Evolutionary conservation across 768 basidiomycete genomes (phyloP).

Genomic region (Russula compacta): DNA sequence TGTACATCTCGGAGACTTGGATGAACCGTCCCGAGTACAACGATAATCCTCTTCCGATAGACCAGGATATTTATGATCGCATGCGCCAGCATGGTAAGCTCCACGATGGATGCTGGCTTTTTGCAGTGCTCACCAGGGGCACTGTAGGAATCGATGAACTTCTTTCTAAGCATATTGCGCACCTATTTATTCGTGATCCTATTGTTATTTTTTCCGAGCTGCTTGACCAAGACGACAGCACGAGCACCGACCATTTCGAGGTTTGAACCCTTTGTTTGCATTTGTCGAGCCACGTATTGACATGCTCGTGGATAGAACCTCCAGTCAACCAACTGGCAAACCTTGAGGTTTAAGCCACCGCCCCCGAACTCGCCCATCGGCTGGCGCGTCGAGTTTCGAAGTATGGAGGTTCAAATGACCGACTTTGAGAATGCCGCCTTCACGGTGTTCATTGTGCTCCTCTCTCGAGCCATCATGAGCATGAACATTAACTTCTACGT

Average conservation of each 20-base stretch:
- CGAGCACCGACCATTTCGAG: conserved; percentile 94
- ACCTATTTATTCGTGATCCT: conserved; percentile 96
- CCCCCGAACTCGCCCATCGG: conserved; percentile 88
- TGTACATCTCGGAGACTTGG: conserved; percentile 83
- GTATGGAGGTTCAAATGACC: conserved; percentile 98
- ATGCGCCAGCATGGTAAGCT: conserved; percentile 65
- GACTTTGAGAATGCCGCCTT: conserved; percentile 99
- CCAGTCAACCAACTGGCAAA: conserved; percentile 99
- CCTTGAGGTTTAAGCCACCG: conserved; percentile 95
- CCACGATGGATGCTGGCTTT: neutral
- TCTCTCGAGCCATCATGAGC: conserved; percentile 87
- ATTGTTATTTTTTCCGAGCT: conserved; percentile 92
- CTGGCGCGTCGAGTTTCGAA: conserved; percentile 97
- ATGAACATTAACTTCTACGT: conserved; percentile 93
- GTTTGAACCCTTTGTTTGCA: conserved; percentile 30
- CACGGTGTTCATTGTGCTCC: conserved; percentile 86
- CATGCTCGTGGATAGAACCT: conserved; percentile 55
- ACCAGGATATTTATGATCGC: conserved; percentile 63
- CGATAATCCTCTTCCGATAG: conserved; percentile 74
- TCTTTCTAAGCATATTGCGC: conserved; percentile 85
- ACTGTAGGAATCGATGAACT: conserved; percentile 70
- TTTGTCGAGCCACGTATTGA: neutral
- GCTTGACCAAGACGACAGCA: conserved; percentile 80
- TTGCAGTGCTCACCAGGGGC: neutral
- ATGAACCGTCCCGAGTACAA: conserved; percentile 91